These are phyloP conservation scores for Albugo laibachii DNA, from an alignment of 352 stramenopile species.

Conservation along the genomic window DNA sequence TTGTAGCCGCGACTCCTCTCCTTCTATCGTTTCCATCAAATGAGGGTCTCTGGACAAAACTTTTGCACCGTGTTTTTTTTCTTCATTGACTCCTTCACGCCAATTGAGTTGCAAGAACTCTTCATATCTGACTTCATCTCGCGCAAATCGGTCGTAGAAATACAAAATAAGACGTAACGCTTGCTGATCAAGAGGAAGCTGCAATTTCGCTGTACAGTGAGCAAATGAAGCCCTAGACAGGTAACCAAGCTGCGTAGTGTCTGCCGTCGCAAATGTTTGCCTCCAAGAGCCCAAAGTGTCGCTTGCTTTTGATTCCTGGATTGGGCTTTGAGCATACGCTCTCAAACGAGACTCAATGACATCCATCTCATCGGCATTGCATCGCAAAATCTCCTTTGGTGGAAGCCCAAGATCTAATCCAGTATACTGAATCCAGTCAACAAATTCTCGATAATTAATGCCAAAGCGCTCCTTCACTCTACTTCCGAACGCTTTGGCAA, in stretches of 20 bases:
- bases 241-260: conserved; percentile 7
- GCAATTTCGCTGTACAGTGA: conserved; percentile 13
- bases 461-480: conserved; percentile 24
- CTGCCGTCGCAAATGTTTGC: conserved; percentile 15
- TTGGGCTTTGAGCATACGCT: neutral
- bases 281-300: conserved; percentile 20
- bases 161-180: conserved; percentile 30
- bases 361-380: conserved; percentile 10
- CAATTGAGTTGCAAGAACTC: conserved; percentile 40
- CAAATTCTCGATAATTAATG: conserved; percentile 42
- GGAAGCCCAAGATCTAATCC: too few species aligned
- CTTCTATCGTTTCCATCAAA: neutral
- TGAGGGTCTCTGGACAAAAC: neutral
- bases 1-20: neutral
- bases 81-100: conserved; percentile 13
- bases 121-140: conserved; percentile 25
- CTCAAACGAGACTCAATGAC: too few species aligned
- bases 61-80: neutral
- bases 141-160: conserved; percentile 26
- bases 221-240: conserved; percentile 22
- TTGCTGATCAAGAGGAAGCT: conserved; percentile 20
- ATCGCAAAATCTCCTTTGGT: conserved; percentile 14
- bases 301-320: conserved; percentile 9
- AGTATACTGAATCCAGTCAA: conserved; percentile 31
- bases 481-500: conserved; percentile 30